phyloP scores from a whole-genome alignment of 2,329 filamentous ascomycete species.

The Aotearoamyces nothofagi region DNA sequence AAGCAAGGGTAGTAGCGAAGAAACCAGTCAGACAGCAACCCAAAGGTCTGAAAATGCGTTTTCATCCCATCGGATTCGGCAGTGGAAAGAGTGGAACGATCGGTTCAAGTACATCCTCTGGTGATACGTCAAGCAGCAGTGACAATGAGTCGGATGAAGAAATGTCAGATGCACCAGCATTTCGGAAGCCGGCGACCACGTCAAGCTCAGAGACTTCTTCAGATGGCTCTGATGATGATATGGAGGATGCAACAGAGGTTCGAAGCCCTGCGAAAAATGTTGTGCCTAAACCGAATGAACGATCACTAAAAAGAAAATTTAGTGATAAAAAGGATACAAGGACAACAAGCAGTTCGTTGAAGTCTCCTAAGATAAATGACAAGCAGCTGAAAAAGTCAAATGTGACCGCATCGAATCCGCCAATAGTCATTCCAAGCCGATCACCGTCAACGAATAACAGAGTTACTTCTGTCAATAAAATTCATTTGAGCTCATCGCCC shows the following conservation, averaged over 20 bases:
- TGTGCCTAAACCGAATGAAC: not conserved
- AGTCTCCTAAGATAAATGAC: not conserved
- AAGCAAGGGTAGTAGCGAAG: slow-evolving; percentile 29
- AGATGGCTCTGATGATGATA: too few relatives aligned
- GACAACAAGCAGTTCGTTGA: too few relatives aligned
- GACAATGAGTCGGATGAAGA: slow-evolving; percentile 10
- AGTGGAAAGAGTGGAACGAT: slow-evolving; percentile 24
- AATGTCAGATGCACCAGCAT: slow-evolving; percentile 3
- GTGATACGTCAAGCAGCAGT: slow-evolving; percentile 4
- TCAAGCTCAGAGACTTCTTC: too few relatives aligned
- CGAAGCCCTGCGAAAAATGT: not conserved
- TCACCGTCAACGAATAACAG: too few relatives aligned
- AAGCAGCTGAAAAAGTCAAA: too few relatives aligned
- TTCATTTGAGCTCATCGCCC: too few relatives aligned
- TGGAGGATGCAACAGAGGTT: slow-evolving; percentile 8
- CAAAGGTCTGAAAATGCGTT: slow-evolving; percentile 50
- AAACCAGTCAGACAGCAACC: slow-evolving; percentile 48
- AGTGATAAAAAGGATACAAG: not conserved
- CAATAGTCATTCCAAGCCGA: too few relatives aligned
- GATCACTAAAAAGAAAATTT: not conserved
- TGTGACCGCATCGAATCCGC: too few relatives aligned
- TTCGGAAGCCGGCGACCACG: too few relatives aligned
- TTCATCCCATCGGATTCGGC: slow-evolving; percentile 47
- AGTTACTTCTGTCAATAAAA: too few relatives aligned
- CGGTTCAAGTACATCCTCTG: slow-evolving; percentile 13